Percentiles rank a stretch among this genome's conserved stretches.
phyloP scores from a whole-genome alignment of 2,329 filamentous ascomycete species.

The Diaporthe caulivora region DNA sequence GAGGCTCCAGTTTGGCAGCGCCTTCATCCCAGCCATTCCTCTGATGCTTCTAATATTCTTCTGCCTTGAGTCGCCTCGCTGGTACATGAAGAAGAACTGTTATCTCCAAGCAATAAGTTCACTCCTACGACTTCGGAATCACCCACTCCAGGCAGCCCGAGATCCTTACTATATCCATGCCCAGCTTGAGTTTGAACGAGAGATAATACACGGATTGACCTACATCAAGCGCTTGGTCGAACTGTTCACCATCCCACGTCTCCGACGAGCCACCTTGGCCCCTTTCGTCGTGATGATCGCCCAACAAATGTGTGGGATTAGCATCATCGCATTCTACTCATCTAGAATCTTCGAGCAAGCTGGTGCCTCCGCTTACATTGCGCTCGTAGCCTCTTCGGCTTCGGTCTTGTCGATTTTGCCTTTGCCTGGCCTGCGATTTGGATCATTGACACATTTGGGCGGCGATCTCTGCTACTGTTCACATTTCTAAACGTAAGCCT shows the following conservation, averaged over 20 bases:
- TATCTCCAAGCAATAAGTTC: conserved; percentile 68
- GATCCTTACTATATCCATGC: conserved; percentile 69
- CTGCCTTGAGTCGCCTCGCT: conserved; percentile 75
- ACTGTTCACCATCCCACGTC: conserved; percentile 68
- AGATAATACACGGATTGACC: conserved; percentile 49
- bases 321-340: conserved; percentile 64
- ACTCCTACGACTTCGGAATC: conserved; percentile 68
- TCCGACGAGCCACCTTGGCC: conserved; percentile 73
- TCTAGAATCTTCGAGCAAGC: conserved; percentile 59
- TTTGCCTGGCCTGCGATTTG: conserved; percentile 76
- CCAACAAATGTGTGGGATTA: conserved; percentile 72
- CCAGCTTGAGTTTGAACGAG: conserved; percentile 60
- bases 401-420: conserved; percentile 70
- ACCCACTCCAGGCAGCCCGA: conserved; percentile 69
- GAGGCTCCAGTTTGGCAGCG: conserved; percentile 74
- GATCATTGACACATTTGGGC: conserved; percentile 76
- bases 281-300: conserved; percentile 77
- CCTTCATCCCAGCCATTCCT: conserved; percentile 74
- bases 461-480: conserved; percentile 71
- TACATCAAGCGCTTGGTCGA: conserved; percentile 66
- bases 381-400: conserved; percentile 59
- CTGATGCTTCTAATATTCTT: conserved; percentile 69
- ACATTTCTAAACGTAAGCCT: conserved; percentile 72
- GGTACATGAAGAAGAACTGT: conserved; percentile 73
- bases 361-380: conserved; percentile 53